Evolutionary conservation across 306 rosid species (phyloP).

Genomic region (Inga leiocalycina): DNA sequence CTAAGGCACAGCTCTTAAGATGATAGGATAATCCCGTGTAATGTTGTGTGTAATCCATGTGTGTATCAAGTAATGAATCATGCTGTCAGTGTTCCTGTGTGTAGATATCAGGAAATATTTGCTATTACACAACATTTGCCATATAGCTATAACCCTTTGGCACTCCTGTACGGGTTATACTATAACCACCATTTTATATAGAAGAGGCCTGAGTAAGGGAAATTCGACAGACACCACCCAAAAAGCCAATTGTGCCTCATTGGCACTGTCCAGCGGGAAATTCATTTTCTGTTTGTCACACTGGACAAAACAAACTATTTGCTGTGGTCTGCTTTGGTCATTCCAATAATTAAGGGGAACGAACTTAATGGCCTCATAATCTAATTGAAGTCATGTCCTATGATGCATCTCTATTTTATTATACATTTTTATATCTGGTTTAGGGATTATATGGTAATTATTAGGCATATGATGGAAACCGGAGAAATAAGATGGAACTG

Average conservation of each 20-base stretch:
- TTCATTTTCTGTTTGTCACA: not conserved
- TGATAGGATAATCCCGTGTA: not conserved
- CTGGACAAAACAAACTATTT: not conserved
- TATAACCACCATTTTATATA: not conserved
- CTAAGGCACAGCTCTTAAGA: not conserved
- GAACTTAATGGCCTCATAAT: not conserved
- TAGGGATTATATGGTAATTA: no score
- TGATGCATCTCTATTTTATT: no score
- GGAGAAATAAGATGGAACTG: no score
- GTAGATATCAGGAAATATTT: not conserved
- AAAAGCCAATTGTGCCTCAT: not conserved
- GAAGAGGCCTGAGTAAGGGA: not conserved
- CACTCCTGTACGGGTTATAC: not conserved
- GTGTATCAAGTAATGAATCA: not conserved
- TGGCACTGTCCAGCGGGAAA: not conserved
- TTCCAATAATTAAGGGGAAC: not conserved
- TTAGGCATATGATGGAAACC: no score
- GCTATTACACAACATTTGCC: not conserved
- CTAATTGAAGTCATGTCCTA: no score
- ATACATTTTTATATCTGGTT: no score
- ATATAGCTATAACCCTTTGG: not conserved
- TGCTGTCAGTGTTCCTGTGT: not conserved
- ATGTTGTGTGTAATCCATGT: not conserved
- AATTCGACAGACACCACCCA: not conserved
- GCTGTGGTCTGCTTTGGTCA: not conserved